Evolutionary conservation across 106 monocot genomes (phyloP).

Genomic region (Vanilla planifolia): DNA sequence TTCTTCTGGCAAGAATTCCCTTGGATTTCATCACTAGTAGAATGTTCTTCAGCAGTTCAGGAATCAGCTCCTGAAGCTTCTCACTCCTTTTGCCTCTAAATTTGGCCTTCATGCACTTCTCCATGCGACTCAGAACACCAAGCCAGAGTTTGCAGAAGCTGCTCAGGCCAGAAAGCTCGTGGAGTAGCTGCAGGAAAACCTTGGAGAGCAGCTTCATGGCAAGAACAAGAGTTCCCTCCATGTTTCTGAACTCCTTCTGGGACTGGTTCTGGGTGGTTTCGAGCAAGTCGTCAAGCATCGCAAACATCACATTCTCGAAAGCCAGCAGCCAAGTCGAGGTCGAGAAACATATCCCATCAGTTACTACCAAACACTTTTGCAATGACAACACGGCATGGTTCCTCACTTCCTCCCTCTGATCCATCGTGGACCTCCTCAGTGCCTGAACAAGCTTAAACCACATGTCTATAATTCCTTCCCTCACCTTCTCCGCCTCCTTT

Average conservation of each 20-base stretch:
- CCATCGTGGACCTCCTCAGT: slow-evolving; percentile 36
- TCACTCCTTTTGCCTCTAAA: slow-evolving; percentile 65
- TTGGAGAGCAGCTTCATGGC: slow-evolving; percentile 51
- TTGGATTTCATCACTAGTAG: slow-evolving; percentile 65
- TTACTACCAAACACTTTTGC: slow-evolving; percentile 52
- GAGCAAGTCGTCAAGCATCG: slow-evolving; percentile 51
- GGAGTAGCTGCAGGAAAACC: slow-evolving; percentile 48
- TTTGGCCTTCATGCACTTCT: slow-evolving; percentile 59
- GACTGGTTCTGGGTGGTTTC: slow-evolving; percentile 48
- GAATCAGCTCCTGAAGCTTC: slow-evolving; percentile 64
- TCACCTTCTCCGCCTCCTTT: slow-evolving; percentile 39
- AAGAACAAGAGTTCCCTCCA: slow-evolving; percentile 57
- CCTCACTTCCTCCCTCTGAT: slow-evolving; percentile 69
- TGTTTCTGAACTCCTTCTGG: slow-evolving; percentile 56
- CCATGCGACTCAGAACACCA: slow-evolving; percentile 51
- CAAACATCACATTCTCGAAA: slow-evolving; percentile 52
- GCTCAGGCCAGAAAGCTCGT: slow-evolving; percentile 35
- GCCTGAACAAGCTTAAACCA: slow-evolving; percentile 61
- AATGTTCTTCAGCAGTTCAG: slow-evolving; percentile 68
- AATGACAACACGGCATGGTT: slow-evolving; percentile 63
- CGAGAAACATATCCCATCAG: slow-evolving; percentile 38
- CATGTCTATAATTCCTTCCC: slow-evolving; percentile 66
- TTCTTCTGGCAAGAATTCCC: slow-evolving; percentile 46
- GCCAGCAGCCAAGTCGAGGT: slow-evolving; percentile 40
- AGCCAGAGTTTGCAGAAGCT: slow-evolving; percentile 60